A percentile compares a stretch with the other conserved stretches of the same genome.
phyloP scores from a whole-genome alignment of 1,139 yeast genomes.

The Eremothecium cymbalariae region DNA sequence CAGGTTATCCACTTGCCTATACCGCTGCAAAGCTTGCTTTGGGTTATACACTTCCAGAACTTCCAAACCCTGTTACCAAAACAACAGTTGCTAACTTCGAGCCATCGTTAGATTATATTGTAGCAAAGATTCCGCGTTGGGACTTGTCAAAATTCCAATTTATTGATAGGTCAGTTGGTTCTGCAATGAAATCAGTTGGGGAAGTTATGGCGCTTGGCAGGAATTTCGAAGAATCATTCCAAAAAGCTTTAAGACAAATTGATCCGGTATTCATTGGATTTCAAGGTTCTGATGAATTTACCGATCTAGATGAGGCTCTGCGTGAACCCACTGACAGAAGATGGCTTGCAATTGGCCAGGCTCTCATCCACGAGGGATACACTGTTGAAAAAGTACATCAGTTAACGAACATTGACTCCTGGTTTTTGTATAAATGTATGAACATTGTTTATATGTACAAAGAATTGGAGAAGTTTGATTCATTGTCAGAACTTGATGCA shows the following conservation, averaged over 20 bases:
- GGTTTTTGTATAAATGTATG: slow-evolving; percentile 90
- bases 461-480: slow-evolving; percentile 58
- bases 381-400: slow-evolving; percentile 88
- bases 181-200: slow-evolving; percentile 98
- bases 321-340: slow-evolving; percentile 94
- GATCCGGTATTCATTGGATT: slow-evolving; percentile 88
- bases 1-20: slow-evolving; percentile 97
- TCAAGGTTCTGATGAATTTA: slow-evolving; percentile 69
- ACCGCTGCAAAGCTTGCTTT: slow-evolving; percentile 97
- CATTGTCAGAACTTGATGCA: slow-evolving; percentile 50
- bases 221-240: slow-evolving; percentile 94
- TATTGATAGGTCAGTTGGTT: slow-evolving; percentile 86
- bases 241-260: slow-evolving; percentile 94
- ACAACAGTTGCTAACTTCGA: slow-evolving; percentile 95
- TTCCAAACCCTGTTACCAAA: slow-evolving; percentile 94
- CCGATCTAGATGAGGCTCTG: slow-evolving; percentile 69
- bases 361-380: slow-evolving; percentile 80
- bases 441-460: slow-evolving; percentile 85
- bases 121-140: slow-evolving; percentile 97
- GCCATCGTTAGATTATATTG: slow-evolving; percentile 94
- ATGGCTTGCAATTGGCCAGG: slow-evolving; percentile 98
- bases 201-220: slow-evolving; percentile 99
- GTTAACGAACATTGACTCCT: slow-evolving; percentile 83
- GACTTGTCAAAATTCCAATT: slow-evolving; percentile 92
- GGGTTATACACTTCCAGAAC: slow-evolving; percentile 88